These are phyloP conservation scores for Protea cynaroides DNA, from an alignment of 164 flowering plant species.

Conservation along the genomic window DNA sequence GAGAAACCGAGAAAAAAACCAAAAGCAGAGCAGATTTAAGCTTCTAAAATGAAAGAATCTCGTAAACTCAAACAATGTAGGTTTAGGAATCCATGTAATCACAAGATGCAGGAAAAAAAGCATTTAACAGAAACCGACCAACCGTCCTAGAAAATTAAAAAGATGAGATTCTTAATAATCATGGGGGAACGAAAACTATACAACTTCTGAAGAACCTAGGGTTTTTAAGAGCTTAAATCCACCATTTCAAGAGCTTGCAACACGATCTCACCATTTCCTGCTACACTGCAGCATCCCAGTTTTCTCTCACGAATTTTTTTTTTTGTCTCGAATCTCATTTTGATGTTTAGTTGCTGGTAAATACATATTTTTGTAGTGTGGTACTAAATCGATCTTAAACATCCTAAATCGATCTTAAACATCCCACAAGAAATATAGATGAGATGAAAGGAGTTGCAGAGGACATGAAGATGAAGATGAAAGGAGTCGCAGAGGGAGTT, in stretches of 20 bases:
- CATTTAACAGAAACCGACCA: no score
- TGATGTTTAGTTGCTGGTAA: no score
- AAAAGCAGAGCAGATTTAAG: background rate
- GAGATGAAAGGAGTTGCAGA: no score
- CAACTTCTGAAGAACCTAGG: conserved; percentile 9
- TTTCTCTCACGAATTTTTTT: no score
- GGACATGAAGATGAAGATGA: no score
- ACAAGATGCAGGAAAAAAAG: background rate
- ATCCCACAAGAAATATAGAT: no score
- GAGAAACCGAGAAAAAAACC: background rate
- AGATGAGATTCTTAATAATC: background rate
- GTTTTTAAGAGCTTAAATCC: conserved; percentile 5
- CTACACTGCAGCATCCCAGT: conserved; percentile 40
- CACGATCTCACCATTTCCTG: conserved; percentile 24
- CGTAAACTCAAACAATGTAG: conserved; percentile 11
- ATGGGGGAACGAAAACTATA: background rate
- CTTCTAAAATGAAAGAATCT: background rate
- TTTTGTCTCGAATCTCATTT: no score
- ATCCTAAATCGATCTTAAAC: no score
- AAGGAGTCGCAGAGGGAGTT: no score
- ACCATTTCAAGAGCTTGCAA: conserved; percentile 16
- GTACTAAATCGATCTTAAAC: no score
- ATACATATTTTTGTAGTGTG: no score
- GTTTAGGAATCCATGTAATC: no score
- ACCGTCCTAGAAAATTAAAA: conserved; percentile 3